Evolutionary conservation across 2,329 filamentous ascomycete species (phyloP), one percentile per base, ranked within the genome.

Genomic region (Kalaharituber pfeilii): DNA sequence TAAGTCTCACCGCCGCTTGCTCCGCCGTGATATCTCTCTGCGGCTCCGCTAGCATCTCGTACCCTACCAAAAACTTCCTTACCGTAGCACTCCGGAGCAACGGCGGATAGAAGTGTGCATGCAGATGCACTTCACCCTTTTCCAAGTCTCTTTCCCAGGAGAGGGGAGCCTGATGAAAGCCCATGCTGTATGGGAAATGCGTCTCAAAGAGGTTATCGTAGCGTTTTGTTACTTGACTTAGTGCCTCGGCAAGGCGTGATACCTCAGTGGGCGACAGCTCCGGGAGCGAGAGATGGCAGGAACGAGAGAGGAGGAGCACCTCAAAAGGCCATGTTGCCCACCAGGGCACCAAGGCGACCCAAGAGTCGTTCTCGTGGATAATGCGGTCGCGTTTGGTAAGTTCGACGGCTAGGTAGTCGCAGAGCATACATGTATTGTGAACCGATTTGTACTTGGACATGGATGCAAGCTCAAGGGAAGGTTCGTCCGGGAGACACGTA

Each of bases 321-420:
- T 98, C 91, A 58, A 95, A 98, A 0, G 91, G 91, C 91, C 91
- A 98, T 18, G 86, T 76, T 0, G 86, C 91, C 91, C 91, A 98
- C 87, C 91, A 98, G 0, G 91, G 91, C 65, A 88, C 94, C 15
- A 96, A 78, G 0, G 88, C 82, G 42, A 94, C 71, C 68, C 96
- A 98, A 0, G 74, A 74, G 9, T 77, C 77, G 66, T 98, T 98
- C 67, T 93, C 81, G 66, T 84, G 94, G 0, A 98, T 84, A 7
- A 94, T 76, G 9, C 91, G 80, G 69, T 94, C 87, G 61, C 80
- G 71, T 70, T 93, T 93, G 63, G 81, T 75, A 52, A 81, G 72
- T 68, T 98, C 91, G 2, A 95, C 72, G 64, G 80, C 76, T 1
- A 84, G 86, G 65, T 96, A 98, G 69, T 96, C 91, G 18, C 77